phyloP scores from a whole-genome alignment of 2,329 filamentous ascomycete species.

The Elsinoe ampelina region DNA sequence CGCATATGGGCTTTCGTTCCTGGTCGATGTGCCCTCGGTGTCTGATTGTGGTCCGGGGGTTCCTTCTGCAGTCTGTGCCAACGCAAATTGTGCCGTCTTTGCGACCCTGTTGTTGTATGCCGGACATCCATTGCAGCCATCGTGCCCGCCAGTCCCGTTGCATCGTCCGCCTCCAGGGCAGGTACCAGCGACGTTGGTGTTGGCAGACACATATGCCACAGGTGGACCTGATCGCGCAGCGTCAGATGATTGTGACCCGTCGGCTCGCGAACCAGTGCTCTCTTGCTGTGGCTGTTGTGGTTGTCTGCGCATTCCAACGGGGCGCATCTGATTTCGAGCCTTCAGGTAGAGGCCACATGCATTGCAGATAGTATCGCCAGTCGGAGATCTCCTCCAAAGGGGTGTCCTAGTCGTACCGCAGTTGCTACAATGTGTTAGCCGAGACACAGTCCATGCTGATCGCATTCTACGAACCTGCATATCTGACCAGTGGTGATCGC shows the following conservation, averaged over 20 bases:
- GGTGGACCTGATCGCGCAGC: slow-evolving; percentile 30
- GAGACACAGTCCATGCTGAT: not conserved
- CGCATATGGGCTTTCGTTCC: slow-evolving; percentile 14
- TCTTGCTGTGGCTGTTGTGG: slow-evolving; percentile 31
- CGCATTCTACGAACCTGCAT: slow-evolving; percentile 52
- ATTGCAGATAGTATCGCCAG: slow-evolving; percentile 93
- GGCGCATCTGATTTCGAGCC: slow-evolving; percentile 80
- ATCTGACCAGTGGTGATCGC: slow-evolving; percentile 47
- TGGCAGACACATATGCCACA: slow-evolving; percentile 68
- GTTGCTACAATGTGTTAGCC: slow-evolving; percentile 53
- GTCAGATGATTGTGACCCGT: slow-evolving; percentile 11
- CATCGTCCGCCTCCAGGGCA: slow-evolving; percentile 92
- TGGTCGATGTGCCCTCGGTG: slow-evolving; percentile 4
- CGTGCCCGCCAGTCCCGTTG: slow-evolving; percentile 90
- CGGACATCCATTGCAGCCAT: slow-evolving; percentile 90
- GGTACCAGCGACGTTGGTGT: slow-evolving; percentile 69
- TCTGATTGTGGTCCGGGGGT: not conserved
- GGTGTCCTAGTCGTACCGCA: slow-evolving; percentile 91
- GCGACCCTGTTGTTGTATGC: slow-evolving; percentile 95
- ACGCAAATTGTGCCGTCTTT: slow-evolving; percentile 66
- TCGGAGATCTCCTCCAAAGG: slow-evolving; percentile 85
- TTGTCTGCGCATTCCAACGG: slow-evolving; percentile 79
- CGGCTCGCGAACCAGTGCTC: slow-evolving; percentile 20
- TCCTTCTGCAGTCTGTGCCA: slow-evolving; percentile 32
- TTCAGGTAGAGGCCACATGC: slow-evolving; percentile 93